Evolutionary conservation across 768 basidiomycete genomes (phyloP).

Genomic region (Gloeostereum incarnatum): DNA sequence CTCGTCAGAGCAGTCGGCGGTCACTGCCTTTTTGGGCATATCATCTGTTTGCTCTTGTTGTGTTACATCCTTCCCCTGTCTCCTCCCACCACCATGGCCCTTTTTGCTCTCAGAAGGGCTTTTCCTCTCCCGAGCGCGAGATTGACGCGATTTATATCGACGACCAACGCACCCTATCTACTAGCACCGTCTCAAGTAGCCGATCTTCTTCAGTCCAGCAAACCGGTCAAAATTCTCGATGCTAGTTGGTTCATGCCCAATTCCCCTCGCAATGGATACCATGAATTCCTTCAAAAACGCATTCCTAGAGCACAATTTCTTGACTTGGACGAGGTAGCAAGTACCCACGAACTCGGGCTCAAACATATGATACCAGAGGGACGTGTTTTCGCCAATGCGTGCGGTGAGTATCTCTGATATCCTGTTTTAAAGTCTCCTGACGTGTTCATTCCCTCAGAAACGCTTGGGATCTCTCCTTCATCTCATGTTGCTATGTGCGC

Average conservation of each 20-base stretch:
- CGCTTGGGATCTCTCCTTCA: slow-evolving; percentile 59
- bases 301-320: slow-evolving; percentile 69
- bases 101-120: background rate
- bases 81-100: background rate
- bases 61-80: too few species aligned
- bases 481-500: slow-evolving; percentile 80
- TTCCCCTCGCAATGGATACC: slow-evolving; percentile 54
- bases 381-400: slow-evolving; percentile 65
- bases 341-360: slow-evolving; percentile 65
- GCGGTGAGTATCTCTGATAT: slow-evolving; percentile 43
- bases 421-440: slow-evolving; percentile 1
- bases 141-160: slow-evolving; percentile 25
- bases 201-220: slow-evolving; percentile 21
- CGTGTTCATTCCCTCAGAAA: slow-evolving; percentile 40
- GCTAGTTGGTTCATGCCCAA: slow-evolving; percentile 95
- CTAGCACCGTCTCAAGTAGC: slow-evolving; percentile 41
- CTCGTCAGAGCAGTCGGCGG: background rate
- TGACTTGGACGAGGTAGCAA: slow-evolving; percentile 74
- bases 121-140: slow-evolving; percentile 6
- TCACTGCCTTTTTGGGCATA: too few species aligned
- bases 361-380: slow-evolving; percentile 90
- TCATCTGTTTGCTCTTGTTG: too few species aligned
- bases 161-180: slow-evolving; percentile 33
- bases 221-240: slow-evolving; percentile 49
- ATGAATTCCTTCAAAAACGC: slow-evolving; percentile 59